A percentile compares a stretch with the other conserved stretches of the same genome.
phyloP scores from a whole-genome alignment of 2,329 filamentous ascomycete species.

The Pseudogymnoascus sp. region DNA sequence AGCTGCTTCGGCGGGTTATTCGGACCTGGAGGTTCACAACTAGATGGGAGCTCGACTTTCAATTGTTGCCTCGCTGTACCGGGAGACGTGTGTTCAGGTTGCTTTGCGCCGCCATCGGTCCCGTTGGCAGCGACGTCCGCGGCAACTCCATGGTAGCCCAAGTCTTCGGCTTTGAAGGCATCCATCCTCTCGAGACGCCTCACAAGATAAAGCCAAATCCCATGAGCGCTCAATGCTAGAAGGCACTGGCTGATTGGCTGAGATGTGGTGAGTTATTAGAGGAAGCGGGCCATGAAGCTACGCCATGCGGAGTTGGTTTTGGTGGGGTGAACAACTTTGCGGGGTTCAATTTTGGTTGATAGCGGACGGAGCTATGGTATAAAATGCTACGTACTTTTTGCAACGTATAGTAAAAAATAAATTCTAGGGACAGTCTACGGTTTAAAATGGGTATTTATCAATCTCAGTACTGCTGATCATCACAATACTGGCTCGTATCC shows the following conservation, averaged over 20 bases:
- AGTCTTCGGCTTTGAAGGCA: slow-evolving; percentile 7
- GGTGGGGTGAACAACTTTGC: not conserved
- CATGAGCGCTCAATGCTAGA: not conserved
- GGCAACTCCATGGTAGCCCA: not conserved
- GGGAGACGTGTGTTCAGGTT: not conserved
- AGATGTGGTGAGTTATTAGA: not conserved
- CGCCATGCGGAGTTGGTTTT: not conserved
- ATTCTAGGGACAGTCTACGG: not conserved
- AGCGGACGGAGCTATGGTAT: not conserved
- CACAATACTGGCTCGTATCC: not conserved
- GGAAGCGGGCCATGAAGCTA: not conserved
- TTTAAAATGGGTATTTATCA: slow-evolving; percentile 5
- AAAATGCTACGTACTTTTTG: not conserved
- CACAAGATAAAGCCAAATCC: not conserved
- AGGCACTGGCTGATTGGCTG: not conserved
- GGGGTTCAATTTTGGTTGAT: not conserved
- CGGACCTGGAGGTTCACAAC: slow-evolving; percentile 74
- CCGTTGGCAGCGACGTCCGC: not conserved
- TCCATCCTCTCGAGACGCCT: slow-evolving; percentile 4
- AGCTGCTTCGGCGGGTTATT: slow-evolving; percentile 63
- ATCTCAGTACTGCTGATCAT: not conserved
- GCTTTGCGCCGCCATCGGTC: not conserved
- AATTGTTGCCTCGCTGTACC: not conserved
- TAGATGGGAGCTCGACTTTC: slow-evolving; percentile 61
- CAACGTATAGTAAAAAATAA: not conserved